Conservation (phyloP, 306 rosid genomes). For the Castanopsis chinensis region DNA sequence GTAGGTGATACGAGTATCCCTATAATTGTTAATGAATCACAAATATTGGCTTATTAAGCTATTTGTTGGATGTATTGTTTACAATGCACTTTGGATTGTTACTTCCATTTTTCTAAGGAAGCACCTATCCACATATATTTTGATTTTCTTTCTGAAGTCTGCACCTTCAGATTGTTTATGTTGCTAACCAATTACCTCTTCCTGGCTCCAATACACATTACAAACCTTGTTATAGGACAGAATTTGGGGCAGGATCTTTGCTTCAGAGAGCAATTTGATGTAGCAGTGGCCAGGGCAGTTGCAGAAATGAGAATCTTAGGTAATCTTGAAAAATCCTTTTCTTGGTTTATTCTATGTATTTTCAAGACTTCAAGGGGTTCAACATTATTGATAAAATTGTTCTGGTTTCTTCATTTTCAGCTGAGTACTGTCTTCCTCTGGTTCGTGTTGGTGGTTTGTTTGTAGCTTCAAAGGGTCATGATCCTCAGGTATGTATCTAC, state of each 20-base stretch:
- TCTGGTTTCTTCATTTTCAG: slow-evolving; percentile 46
- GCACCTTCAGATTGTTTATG: not conserved
- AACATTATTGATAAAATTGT: slow-evolving; percentile 6
- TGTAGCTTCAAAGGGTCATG: slow-evolving; percentile 84
- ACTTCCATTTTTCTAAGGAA: not conserved
- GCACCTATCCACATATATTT: not conserved
- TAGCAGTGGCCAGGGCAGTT: slow-evolving; percentile 92
- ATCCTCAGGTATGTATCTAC: slow-evolving; percentile 61
- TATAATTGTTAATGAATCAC: not conserved
- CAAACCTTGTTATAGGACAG: slow-evolving; percentile 59
- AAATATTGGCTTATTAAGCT: not conserved
- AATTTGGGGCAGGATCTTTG: slow-evolving; percentile 63
- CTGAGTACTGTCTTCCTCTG: slow-evolving; percentile 90
- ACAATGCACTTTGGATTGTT: not conserved
- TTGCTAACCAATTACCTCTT: not conserved
- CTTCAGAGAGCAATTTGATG: slow-evolving; percentile 78
- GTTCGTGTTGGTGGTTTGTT: slow-evolving; percentile 89
- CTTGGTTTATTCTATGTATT: slow-evolving; percentile 8
- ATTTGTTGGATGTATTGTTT: not conserved
- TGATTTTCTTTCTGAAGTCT: not conserved
- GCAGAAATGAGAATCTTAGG: slow-evolving; percentile 91
- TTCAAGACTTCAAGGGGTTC: slow-evolving; percentile 9
- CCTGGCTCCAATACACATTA: slow-evolving; percentile 20
- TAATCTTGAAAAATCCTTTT: slow-evolving; percentile 20
- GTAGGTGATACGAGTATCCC: not conserved